Base-by-base conservation (phyloP, 2,329 filamentous ascomycete genomes). In the Thelonectria blattea region DNA sequence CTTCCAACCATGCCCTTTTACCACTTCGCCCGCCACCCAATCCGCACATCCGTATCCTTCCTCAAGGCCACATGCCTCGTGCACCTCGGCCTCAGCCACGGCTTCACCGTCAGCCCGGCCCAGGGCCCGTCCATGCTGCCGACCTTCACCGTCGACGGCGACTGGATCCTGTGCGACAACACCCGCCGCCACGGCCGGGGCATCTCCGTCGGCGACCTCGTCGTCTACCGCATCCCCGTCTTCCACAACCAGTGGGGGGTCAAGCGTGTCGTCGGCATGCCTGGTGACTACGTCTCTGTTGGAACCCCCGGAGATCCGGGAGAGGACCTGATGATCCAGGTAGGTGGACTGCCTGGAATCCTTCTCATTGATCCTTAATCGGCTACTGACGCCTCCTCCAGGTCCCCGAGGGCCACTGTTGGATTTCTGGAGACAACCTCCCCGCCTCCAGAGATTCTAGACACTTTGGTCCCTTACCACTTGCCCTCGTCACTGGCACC, bases 351-450 rank as follows among this genome's bases (percentile, higher is more conserved):
- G n/a, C 46, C 69, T 34, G 32, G 17, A 20, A 14, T 6, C 15
- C 48, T 46, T 43, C 42, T 15, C 22, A 24, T 24, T 24, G 22
- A 30, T 34, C 3, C 11, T 30, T 12, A 14, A 15, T 24, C 6
- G 12, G 32, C 18, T 30, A 39, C 64, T 70, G 24, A 70, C 51
- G 12, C 15, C 5, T 8, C 17, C 30, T 56, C n/a, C 71, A 96
- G 91, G 87, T 99, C 15, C 95, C 95, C 0, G 82, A 91, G 72
- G 95, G 95, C 1, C 95, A 99, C 80, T 96, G 93, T 71, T 98
- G 92, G 87, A 80, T 97, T 7, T 86, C 88, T 3, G 95, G 95
- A 3, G 95, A 99, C 76, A 98, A 98, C 75, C 73, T 97, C 62
- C 83, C 87, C 3, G 90, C 86, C 70, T 97, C 93, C 22, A 82